Base-by-base conservation (phyloP, 805 yeast genomes). In the Wickerhamomyces chaumierensis region DNA sequence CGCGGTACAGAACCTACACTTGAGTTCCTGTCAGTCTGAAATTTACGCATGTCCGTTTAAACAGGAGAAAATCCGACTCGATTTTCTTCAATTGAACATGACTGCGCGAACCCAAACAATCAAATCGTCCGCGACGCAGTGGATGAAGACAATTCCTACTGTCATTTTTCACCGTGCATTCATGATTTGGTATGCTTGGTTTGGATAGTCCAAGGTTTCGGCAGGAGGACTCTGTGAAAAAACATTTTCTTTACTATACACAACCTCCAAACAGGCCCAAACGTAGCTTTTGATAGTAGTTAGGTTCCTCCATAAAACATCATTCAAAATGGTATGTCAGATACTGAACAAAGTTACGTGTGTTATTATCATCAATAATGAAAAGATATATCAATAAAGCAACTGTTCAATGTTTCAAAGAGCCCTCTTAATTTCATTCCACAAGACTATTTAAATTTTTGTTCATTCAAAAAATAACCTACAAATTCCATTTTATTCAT, bases 311-410 rank as follows among this genome's bases (percentile, higher is more conserved):
- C 31, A 32, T 32, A 39, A 36, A 23, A 17, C 35, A 36, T 47
- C 42, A 45, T 47, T 46, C 50, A 44, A 48, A 48, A 48, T 48
- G 52, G 52, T 48, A 46, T 38, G 52, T 47, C 29, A 25, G 29
- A 25, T 25, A 25, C 29, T 11, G 12, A 13, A 25, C n/a, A 14
- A 25, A 25, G n/a, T 9, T 4, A 25, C 12, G 29, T 25, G 29
- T 25, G 29, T 25, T 25, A 25, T 13, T 25, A 25, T 25, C 29
- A 25, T 25, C n/a, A 25, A 25, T 25, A 13, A 9, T 11, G 12
- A 19, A 33, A 5, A 25, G 18, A 18, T 33, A 19, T 33, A n/a
- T 19, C 11, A 17, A 7, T 5, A n/a, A 13, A 6, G 19, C 9
- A n/a, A n/a, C n/a, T n/a, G n/a, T n/a, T n/a, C n/a, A n/a, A n/a